Evolutionary conservation across 192 early-diverging fungal species (phyloP).

Genomic region (Diversispora epigaea): DNA sequence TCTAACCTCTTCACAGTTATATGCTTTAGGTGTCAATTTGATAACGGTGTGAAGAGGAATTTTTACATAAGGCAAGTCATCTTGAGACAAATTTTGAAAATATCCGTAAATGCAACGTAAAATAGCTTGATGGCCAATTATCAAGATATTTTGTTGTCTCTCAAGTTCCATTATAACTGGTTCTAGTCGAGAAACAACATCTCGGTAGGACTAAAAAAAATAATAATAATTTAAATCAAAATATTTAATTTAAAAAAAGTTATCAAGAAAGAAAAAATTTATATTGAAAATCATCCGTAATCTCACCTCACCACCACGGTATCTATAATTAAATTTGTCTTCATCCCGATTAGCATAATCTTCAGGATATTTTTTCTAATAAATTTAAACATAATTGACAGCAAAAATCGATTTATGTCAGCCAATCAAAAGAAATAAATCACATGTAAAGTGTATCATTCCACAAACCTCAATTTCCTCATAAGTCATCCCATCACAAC

Average conservation of each 20-base stretch:
- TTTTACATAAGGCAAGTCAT: slow-evolving; percentile 97
- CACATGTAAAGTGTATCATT: not conserved
- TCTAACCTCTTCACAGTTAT: slow-evolving; percentile 91
- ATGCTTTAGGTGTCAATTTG: slow-evolving; percentile 95
- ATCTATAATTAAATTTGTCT: slow-evolving; percentile 95
- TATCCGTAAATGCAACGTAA: slow-evolving; percentile 97
- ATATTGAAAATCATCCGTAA: not conserved
- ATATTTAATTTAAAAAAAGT: not conserved
- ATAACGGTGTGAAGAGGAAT: slow-evolving; percentile 98
- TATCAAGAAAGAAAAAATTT: not conserved
- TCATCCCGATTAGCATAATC: slow-evolving; percentile 93
- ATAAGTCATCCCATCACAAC: slow-evolving; percentile 98
- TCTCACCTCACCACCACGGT: slow-evolving; percentile 68
- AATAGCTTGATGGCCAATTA: slow-evolving; percentile 97
- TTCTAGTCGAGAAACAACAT: slow-evolving; percentile 93
- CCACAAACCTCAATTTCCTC: slow-evolving; percentile 85
- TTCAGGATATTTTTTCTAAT: slow-evolving; percentile 74
- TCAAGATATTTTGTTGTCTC: slow-evolving; percentile 93
- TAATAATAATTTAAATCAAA: slow-evolving; percentile 2
- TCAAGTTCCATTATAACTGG: slow-evolving; percentile 99
- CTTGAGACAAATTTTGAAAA: slow-evolving; percentile 90
- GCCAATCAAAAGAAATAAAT: not conserved
- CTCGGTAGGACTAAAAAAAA: slow-evolving; percentile 73
- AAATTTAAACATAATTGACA: not conserved
- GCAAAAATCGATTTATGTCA: not conserved